phyloP scores from a whole-genome alignment of 176 grass and related monocot genomes.

The Triticum aestivum region DNA sequence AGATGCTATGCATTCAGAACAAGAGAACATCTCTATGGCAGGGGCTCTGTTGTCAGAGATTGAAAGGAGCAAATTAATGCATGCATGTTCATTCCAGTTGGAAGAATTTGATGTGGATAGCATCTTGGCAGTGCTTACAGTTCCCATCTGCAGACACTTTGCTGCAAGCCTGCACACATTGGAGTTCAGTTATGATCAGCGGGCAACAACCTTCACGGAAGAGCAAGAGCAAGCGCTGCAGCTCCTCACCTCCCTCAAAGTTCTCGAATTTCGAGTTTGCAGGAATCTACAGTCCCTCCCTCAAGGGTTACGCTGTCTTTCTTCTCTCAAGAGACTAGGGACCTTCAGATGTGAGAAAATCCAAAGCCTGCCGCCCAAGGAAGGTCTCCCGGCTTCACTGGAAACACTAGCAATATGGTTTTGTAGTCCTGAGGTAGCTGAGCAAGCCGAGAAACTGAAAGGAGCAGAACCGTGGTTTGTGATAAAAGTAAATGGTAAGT shows the following conservation, averaged over 20 bases:
- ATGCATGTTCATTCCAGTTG: neutral
- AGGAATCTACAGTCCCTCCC: neutral
- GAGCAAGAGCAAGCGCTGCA: too few species aligned
- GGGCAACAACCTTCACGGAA: neutral
- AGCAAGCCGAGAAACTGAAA: neutral
- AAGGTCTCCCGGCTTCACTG: neutral
- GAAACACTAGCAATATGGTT: accelerated
- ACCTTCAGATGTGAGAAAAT: accelerated
- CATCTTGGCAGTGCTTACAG: neutral
- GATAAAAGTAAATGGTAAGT: neutral
- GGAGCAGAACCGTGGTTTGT: neutral
- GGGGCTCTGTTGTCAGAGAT: neutral
- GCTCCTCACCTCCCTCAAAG: neutral
- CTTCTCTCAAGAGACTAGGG: neutral
- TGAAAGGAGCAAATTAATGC: neutral
- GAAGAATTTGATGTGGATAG: neutral
- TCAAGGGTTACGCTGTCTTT: neutral
- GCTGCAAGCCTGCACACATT: neutral
- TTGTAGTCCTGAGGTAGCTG: neutral
- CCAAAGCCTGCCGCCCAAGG: neutral
- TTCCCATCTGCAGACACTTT: neutral
- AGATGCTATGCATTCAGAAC: too few species aligned
- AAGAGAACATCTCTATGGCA: too few species aligned
- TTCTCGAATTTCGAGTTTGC: accelerated
- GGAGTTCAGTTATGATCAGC: neutral